These are phyloP conservation scores for Mycena rebaudengoi DNA, from an alignment of 768 basidiomycete genomes.

Conservation along the genomic window DNA sequence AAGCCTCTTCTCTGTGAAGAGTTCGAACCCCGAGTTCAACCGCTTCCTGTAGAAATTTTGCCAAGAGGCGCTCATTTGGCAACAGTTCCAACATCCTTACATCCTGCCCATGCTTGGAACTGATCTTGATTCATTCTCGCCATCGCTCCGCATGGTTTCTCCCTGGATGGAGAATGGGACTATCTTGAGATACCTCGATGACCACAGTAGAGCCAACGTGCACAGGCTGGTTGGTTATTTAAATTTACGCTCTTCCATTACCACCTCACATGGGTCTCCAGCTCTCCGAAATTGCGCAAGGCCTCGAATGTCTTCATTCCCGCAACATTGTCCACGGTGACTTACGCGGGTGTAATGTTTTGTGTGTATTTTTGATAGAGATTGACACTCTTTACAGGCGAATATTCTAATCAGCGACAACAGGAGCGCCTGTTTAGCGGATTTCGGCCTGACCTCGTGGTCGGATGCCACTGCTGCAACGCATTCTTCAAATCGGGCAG, in stretches of 20 bases:
- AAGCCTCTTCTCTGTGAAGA: neutral
- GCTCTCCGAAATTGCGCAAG: slow-evolving; percentile 30
- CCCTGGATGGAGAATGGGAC: slow-evolving; percentile 41
- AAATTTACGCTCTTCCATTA: neutral
- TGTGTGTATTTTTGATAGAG: too few relatives aligned
- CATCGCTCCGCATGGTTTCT: slow-evolving; percentile 36
- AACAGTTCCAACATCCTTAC: slow-evolving; percentile 33
- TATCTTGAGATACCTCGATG: slow-evolving; percentile 27
- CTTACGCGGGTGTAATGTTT: too few relatives aligned
- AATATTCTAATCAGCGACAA: too few relatives aligned
- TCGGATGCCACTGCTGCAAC: too few relatives aligned
- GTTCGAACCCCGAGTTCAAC: neutral
- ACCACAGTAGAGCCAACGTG: slow-evolving; percentile 23
- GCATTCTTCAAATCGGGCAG: too few relatives aligned
- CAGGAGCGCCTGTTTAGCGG: too few relatives aligned
- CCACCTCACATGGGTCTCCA: neutral
- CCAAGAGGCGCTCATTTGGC: slow-evolving; percentile 39
- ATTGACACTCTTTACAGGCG: too few relatives aligned
- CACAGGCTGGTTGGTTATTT: slow-evolving; percentile 9
- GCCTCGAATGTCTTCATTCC: slow-evolving; percentile 32
- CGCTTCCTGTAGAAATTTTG: slow-evolving; percentile 29
- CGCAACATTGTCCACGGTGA: slow-evolving; percentile 29
- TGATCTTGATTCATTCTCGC: slow-evolving; percentile 31
- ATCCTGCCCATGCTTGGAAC: slow-evolving; percentile 40
- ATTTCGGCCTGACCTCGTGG: too few relatives aligned